Percentiles rank a stretch among this genome's conserved stretches.
These are phyloP conservation scores for Datisca glomerata DNA, from an alignment of 306 rosid species.

Conservation along the genomic window DNA sequence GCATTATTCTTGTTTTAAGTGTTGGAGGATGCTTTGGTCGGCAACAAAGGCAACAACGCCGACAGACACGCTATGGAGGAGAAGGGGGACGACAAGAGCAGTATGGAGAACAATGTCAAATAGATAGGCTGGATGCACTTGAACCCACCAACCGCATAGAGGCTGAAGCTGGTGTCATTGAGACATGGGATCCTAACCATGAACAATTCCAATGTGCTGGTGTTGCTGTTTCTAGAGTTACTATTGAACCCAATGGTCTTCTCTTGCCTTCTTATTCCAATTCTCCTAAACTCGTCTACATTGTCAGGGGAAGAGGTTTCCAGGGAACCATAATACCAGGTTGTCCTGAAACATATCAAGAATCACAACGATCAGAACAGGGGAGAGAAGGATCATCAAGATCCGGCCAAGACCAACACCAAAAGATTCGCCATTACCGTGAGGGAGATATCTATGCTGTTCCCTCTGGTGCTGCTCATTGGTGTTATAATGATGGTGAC, in stretches of 20 bases:
- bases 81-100: conserved; percentile 12
- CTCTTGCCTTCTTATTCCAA: conserved; percentile 33
- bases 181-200: conserved; percentile 33
- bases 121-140: conserved; percentile 20
- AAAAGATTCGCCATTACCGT: conserved; percentile 19
- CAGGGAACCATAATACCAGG: conserved; percentile 21
- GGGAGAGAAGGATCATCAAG: neutral
- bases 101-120: conserved; percentile 18
- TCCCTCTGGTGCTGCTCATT: conserved; percentile 22
- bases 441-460: conserved; percentile 29
- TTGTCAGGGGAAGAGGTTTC: conserved; percentile 23
- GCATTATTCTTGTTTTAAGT: conserved; percentile 25
- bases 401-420: conserved; percentile 17
- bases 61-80: neutral
- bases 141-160: conserved; percentile 22
- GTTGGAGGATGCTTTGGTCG: conserved; percentile 20
- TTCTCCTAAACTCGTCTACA: conserved; percentile 25
- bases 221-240: conserved; percentile 15
- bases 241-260: conserved; percentile 32
- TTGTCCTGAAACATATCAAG: conserved; percentile 32
- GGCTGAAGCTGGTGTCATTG: conserved; percentile 26
- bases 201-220: conserved; percentile 26
- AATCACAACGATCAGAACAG: conserved; percentile 11
- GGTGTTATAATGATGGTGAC: conserved; percentile 9
- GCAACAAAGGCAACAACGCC: neutral